Evolutionary conservation across 352 stramenopile genomes (phyloP), one percentile per base, ranked within the genome.

Genomic region (Globisporangium okanoganense): DNA sequence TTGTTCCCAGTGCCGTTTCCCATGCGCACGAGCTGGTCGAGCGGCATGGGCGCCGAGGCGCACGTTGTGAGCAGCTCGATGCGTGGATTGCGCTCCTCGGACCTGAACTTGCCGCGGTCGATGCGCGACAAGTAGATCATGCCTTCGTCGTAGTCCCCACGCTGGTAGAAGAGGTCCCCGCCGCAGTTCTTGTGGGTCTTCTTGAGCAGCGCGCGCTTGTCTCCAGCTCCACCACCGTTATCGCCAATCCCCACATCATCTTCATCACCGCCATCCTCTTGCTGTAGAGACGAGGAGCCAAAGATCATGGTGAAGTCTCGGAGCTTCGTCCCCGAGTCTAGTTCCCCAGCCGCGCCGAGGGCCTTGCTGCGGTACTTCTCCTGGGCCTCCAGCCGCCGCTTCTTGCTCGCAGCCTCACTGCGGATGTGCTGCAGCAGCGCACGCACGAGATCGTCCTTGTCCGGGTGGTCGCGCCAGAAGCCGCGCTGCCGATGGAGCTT

Each of bases 381-480:
- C 62, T 92, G 85, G 5, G 83, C 85, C 25, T 93, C 85, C 49
- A 92, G 82, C 0, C 83, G 78, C 6, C 83, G 73, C 63, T 88
- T 89, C 61, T 93, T 92, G 72, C 87, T 93, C 38, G 76, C 65
- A 10, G 79, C 82, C 57, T 95, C 86, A 53, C 76, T 91, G 44
- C 83, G 79, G 40, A 93, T 89, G 52, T 96, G 87, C 57, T 96
- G 82, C 27, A 97, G 64, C 9, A 96, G 58, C 3, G 88, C 89
- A 22, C 84, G 78, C 52, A 96, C 82, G 36, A 97, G 81, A 58
- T 97, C 87, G 48, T 97, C 88, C 69, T 95, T 96, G 64, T 95
- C 82, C 4, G 86, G 85, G 56, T 97, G 85, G 62, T 95, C 87
- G 24, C 87, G 87, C 89, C 87, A 96, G 63, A 97, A 97, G 14